phyloP scores from a whole-genome alignment of 2,329 filamentous ascomycete genomes.

The Escovopsis sp. region DNA sequence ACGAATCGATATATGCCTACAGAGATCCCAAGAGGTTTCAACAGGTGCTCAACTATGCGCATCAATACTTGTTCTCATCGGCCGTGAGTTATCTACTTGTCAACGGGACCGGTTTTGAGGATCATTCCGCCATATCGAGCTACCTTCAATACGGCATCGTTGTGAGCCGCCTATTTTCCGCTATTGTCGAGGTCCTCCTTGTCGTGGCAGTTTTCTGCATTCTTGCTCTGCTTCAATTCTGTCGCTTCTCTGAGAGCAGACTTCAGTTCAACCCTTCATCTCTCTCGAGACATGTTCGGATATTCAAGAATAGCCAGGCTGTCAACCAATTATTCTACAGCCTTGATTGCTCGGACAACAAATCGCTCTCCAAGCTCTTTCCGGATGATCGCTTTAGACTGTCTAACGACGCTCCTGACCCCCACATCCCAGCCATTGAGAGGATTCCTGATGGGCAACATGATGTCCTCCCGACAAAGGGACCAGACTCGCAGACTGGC shows the following conservation, averaged over 20 bases:
- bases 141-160: slow-evolving; percentile 14
- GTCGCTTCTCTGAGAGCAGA: slow-evolving; percentile 1
- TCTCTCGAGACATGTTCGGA: slow-evolving; percentile 8
- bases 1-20: slow-evolving; percentile 4
- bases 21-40: slow-evolving; percentile 1
- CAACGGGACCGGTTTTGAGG: slow-evolving; percentile 5
- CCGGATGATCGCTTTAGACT: slow-evolving; percentile 8
- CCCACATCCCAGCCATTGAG: neutral
- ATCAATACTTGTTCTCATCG: slow-evolving; percentile 18
- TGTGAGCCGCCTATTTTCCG: slow-evolving; percentile 19
- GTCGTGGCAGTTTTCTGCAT: slow-evolving; percentile 10
- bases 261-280: slow-evolving; percentile 14
- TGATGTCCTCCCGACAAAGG: neutral
- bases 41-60: slow-evolving; percentile 10
- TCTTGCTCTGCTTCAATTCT: slow-evolving; percentile 7
- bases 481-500: slow-evolving; percentile 2
- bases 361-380: slow-evolving; percentile 2
- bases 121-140: slow-evolving; percentile 6
- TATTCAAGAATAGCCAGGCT: slow-evolving; percentile 9
- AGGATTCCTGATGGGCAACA: neutral
- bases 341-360: slow-evolving; percentile 7
- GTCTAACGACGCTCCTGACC: neutral
- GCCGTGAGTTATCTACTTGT: slow-evolving; percentile 9
- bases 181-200: slow-evolving; percentile 15
- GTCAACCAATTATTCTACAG: slow-evolving; percentile 1